Conservation (phyloP, 192 early-diverging fungal genomes). For the Coemansia sp. region DNA sequence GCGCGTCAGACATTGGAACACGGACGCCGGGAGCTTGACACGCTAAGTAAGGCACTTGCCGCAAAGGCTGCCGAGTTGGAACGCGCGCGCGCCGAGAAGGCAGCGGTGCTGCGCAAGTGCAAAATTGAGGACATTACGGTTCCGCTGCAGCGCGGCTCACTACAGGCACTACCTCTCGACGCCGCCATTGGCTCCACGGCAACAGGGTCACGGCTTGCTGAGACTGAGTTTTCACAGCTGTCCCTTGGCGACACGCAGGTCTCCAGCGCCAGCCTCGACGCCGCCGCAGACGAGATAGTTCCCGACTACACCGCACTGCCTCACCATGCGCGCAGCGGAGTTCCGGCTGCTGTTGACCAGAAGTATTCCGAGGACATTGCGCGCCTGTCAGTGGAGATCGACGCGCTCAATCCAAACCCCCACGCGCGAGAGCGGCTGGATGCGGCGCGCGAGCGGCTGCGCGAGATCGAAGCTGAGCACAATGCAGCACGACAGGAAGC, state of each 20-base stretch:
- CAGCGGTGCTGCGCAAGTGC: constrained; percentile 80
- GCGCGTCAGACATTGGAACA: constrained; percentile 70
- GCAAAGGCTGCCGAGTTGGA: constrained; percentile 67
- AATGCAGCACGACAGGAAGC: constrained; percentile 77
- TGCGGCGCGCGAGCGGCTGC: constrained; percentile 75
- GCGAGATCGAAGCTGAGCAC: constrained; percentile 80
- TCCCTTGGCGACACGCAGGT: constrained; percentile 47
- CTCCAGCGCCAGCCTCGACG: constrained; percentile 23
- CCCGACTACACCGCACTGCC: constrained; percentile 43
- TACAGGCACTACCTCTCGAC: constrained; percentile 73
- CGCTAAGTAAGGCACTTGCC: constrained; percentile 40
- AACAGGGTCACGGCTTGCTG: constrained; percentile 31
- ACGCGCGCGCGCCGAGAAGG: constrained; percentile 69
- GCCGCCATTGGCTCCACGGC: constrained; percentile 54
- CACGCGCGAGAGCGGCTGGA: constrained; percentile 85
- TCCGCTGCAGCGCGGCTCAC: constrained; percentile 70
- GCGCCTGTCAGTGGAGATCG: constrained; percentile 58
- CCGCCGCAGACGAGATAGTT: constrained; percentile 26
- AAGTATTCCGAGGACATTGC: constrained; percentile 32
- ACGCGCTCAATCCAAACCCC: constrained; percentile 87
- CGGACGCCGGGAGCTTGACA: constrained; percentile 59
- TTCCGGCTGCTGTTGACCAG: constrained; percentile 30
- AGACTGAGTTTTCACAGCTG: constrained; percentile 45
- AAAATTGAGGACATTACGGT: constrained; percentile 93
- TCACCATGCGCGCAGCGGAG: constrained; percentile 19